phyloP scores from a whole-genome alignment of 2,329 filamentous ascomycete genomes.

The Fusarium equiseti region DNA sequence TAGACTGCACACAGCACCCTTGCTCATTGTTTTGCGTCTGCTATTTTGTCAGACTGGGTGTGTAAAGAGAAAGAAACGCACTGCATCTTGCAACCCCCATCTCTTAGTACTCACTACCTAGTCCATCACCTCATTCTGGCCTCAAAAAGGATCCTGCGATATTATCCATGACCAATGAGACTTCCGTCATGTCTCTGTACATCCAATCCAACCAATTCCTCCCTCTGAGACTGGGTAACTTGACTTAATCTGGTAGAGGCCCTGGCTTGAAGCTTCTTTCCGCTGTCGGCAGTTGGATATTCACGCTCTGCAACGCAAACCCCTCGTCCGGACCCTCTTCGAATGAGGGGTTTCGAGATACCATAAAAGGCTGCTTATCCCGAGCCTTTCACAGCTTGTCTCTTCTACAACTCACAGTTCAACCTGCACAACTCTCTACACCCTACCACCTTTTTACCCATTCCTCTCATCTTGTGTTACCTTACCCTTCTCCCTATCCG shows the following conservation, averaged over 20 bases:
- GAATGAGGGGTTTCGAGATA: background rate
- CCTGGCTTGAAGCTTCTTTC: conserved; percentile 12
- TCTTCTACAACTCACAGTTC: background rate
- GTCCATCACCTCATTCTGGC: conserved; percentile 27
- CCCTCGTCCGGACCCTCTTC: background rate
- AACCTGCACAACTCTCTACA: conserved; percentile 23
- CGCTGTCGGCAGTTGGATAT: conserved; percentile 22
- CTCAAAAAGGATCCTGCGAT: conserved; percentile 2
- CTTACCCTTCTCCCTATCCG: background rate
- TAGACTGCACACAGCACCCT: background rate
- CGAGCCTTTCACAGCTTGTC: background rate
- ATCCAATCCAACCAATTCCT: background rate
- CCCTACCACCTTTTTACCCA: conserved; percentile 6
- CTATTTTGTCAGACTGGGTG: background rate
- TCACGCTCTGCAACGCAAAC: background rate
- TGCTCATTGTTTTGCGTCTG: background rate
- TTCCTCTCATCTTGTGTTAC: conserved; percentile 1
- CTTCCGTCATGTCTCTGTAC: conserved; percentile 15
- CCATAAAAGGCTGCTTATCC: conserved; percentile 33
- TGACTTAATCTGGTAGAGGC: conserved; percentile 17
- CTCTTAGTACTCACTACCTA: background rate
- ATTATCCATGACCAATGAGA: conserved; percentile 11
- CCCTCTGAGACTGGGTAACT: background rate
- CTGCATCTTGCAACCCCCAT: background rate
- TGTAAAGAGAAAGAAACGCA: background rate